Base-by-base conservation (phyloP, 345 rosid species). In the Lepidium africanum region DNA sequence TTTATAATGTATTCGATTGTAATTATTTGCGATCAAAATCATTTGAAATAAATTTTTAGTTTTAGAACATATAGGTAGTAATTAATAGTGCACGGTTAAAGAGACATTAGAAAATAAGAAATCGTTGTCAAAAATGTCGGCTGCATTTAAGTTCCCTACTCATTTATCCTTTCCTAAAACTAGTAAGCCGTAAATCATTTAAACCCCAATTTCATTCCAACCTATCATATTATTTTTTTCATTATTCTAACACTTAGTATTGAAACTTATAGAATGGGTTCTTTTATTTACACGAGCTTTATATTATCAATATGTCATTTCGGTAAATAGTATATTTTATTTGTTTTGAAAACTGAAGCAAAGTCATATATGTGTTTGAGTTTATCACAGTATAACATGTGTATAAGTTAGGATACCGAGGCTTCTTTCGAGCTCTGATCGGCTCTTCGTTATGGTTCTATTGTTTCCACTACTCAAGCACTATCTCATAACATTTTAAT, bases 391-490 rank as follows among this genome's bases (percentile, higher is more conserved):
- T 0, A 25, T 2, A 25, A 25, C 27, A 30, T 30, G 7, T 30
- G 33, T 30, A 5, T 30, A 2, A 30, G 33, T 40, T 57, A 49
- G 50, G 30, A 48, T 72, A 72, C 58, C 70, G 76, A 56, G 70
- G 65, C 59, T 64, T 63, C 58, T 36, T 21, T 53, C 11, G 48
- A 17, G 32, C 32, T 64, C 53, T 15, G 17, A n/a, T 42, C 46
- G 17, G 7, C 10, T 35, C 54, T 21, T 63, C 51, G 11, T 25
- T 45, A 36, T 55, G 51, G 43, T 40, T 48, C 27, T 19, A 65
- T 19, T 49, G 61, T 73, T 57, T 65, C 66, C 77, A 73, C 71
- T 40, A 73, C 71, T 65, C 38, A 30, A 57, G 64, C 76, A 72
- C 76, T 65, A 56, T 38, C 63, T 33, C 36, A 63, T 42, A 23